Evolutionary conservation across 2,329 filamentous ascomycete species (phyloP).

Genomic region (Colletotrichum tabaci): DNA sequence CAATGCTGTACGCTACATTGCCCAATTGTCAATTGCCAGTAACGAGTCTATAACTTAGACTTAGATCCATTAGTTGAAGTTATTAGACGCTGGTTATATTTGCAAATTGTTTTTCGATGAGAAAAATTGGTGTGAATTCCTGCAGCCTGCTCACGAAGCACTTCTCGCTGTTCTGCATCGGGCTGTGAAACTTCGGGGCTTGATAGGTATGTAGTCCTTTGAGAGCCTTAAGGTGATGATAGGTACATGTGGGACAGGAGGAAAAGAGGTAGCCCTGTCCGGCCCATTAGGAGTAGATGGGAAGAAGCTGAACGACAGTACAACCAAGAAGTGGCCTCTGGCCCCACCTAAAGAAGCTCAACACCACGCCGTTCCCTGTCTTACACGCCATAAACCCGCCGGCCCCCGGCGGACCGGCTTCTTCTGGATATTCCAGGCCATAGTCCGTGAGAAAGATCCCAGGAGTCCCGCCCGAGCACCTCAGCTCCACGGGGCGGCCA

Average conservation of each 20-base stretch:
- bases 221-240: no score
- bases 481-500: not conserved
- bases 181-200: no score
- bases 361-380: not conserved
- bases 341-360: slow-evolving; percentile 17
- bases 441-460: not conserved
- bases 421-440: slow-evolving; percentile 10
- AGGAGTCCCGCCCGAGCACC: not conserved
- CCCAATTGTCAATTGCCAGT: no score
- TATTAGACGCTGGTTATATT: no score
- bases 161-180: no score
- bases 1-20: no score
- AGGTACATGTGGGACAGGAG: no score
- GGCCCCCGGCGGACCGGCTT: slow-evolving; percentile 1
- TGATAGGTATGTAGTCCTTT: no score
- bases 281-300: slow-evolving; percentile 1
- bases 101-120: rapidly evolving
- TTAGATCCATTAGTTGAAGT: no score
- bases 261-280: not conserved
- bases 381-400: slow-evolving; percentile 26
- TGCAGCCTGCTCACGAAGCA: no score
- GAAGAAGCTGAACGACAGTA: slow-evolving; percentile 20
- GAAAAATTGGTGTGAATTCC: no score
- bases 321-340: slow-evolving; percentile 22
- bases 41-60: no score